Conservation (phyloP, 1,284 basidiomycete species). For the Ceratobasidium sp. region DNA sequence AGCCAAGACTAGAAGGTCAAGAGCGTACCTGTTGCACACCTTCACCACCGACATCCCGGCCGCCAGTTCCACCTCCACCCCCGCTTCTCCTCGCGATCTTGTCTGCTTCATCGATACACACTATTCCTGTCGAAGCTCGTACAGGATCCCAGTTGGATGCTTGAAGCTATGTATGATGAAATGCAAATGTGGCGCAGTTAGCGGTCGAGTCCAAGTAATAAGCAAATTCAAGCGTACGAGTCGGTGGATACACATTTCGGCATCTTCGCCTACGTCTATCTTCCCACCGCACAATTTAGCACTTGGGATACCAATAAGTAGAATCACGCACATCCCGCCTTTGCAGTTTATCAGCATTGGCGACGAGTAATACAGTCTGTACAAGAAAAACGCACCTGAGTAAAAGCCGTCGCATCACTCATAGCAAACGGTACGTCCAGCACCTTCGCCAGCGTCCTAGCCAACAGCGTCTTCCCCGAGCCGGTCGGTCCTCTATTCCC, state of each 20-base stretch:
- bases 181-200: conserved; percentile 6
- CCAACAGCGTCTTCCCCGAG: conserved; percentile 89
- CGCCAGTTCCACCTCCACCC: conserved; percentile 58
- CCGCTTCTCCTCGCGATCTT: conserved; percentile 73
- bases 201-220: conserved; percentile 1
- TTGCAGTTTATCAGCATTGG: neutral
- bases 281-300: conserved; percentile 37
- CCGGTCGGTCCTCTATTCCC: conserved; percentile 78
- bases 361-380: neutral
- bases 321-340: conserved; percentile 78
- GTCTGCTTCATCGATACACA: conserved; percentile 97
- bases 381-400: conserved; percentile 66
- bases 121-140: conserved; percentile 86
- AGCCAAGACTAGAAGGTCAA: neutral
- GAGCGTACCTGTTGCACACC: conserved; percentile 84
- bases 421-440: conserved; percentile 92
- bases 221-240: conserved; percentile 61
- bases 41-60: conserved; percentile 93
- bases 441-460: conserved; percentile 83
- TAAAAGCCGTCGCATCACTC: conserved; percentile 84
- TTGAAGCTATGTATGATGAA: conserved; percentile 68
- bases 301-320: conserved; percentile 32
- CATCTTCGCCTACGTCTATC: conserved; percentile 92
- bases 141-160: conserved; percentile 88
- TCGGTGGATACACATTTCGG: conserved; percentile 87